Evolutionary conservation across 257 asterid species (phyloP).

Genomic region (Forsythia viridissima): DNA sequence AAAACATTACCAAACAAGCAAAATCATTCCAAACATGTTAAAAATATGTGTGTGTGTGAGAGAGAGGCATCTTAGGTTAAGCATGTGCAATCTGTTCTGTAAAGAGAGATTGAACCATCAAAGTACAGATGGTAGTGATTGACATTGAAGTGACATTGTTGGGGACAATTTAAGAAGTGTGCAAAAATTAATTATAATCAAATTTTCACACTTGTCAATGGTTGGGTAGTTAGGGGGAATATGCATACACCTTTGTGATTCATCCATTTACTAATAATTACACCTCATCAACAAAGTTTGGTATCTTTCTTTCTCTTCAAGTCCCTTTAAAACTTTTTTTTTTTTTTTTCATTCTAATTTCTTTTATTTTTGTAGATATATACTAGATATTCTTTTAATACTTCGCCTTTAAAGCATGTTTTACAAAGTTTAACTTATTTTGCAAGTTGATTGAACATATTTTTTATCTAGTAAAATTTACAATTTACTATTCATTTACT

Average conservation of each 20-base stretch:
- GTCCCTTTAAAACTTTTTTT: too few relatives aligned
- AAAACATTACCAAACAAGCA: too few relatives aligned
- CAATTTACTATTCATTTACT: too few relatives aligned
- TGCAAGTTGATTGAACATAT: too few relatives aligned
- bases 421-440: too few relatives aligned
- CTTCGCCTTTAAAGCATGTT: too few relatives aligned
- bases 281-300: background rate
- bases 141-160: constrained; percentile 58
- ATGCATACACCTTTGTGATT: constrained; percentile 16
- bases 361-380: too few relatives aligned
- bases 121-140: constrained; percentile 38
- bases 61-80: background rate
- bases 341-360: too few relatives aligned
- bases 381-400: too few relatives aligned
- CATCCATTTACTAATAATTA: constrained; percentile 26
- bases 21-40: too few relatives aligned
- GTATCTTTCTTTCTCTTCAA: background rate
- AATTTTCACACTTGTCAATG: constrained; percentile 23
- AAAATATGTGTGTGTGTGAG: background rate
- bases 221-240: constrained; percentile 59
- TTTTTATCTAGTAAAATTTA: too few relatives aligned
- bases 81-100: constrained; percentile 69
- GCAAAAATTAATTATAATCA: constrained; percentile 22
- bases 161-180: constrained; percentile 34
- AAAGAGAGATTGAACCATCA: constrained; percentile 42